Conservation (phyloP, 139 green algal species). For the Bryopsis sp. region DNA sequence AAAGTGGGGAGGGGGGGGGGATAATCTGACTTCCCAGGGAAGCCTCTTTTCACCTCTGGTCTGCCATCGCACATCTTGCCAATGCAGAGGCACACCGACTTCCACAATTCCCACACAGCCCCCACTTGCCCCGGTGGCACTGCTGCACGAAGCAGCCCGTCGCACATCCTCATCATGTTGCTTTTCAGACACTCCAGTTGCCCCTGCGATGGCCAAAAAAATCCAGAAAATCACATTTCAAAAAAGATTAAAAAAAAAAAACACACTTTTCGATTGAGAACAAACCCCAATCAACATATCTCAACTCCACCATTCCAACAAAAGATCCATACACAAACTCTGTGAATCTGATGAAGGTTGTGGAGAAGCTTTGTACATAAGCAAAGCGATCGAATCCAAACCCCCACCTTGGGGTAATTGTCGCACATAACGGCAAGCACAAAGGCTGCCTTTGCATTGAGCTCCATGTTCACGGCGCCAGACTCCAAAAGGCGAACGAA, state of each 20-base stretch:
- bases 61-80: slow-evolving; percentile 72
- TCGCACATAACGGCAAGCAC: slow-evolving; percentile 87
- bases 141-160: neutral
- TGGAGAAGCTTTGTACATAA: neutral
- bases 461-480: slow-evolving; percentile 22
- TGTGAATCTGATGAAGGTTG: slow-evolving; percentile 33
- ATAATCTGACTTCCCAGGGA: neutral
- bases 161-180: slow-evolving; percentile 12
- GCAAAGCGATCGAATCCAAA: neutral
- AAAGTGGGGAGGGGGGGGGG: neutral
- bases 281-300: slow-evolving; percentile 14
- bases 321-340: slow-evolving; percentile 34
- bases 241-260: neutral
- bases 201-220: slow-evolving; percentile 28
- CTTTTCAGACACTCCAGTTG: slow-evolving; percentile 3
- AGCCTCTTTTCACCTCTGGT: neutral
- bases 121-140: neutral
- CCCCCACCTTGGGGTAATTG: slow-evolving; percentile 45
- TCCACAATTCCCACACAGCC: slow-evolving; percentile 55
- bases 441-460: slow-evolving; percentile 72
- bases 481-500: slow-evolving; percentile 90
- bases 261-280: slow-evolving; percentile 25
- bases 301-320: neutral
- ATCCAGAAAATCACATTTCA: slow-evolving; percentile 9
- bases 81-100: slow-evolving; percentile 86